Percentiles rank a stretch among this genome's conserved stretches.
phyloP scores from a whole-genome alignment of 805 yeast genomes.

The Lachancea dasiensis region DNA sequence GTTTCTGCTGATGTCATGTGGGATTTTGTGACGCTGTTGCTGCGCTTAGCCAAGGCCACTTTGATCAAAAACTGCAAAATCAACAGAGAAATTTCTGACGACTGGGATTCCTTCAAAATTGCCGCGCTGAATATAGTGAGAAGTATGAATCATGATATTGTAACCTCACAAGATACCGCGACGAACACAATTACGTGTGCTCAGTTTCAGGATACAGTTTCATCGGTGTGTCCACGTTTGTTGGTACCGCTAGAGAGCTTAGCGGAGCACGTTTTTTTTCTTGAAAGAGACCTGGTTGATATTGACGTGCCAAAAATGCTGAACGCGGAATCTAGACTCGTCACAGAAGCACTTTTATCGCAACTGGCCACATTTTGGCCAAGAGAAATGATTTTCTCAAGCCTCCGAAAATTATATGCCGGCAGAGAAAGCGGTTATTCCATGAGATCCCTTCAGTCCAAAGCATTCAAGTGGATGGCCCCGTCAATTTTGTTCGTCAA shows the following conservation, averaged over 20 bases:
- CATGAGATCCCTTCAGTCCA: constrained; percentile 77
- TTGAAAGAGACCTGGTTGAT: constrained; percentile 20
- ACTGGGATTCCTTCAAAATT: constrained; percentile 38
- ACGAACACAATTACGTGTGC: constrained; percentile 21
- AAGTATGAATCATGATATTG: constrained; percentile 41
- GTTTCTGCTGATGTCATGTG: constrained; percentile 39
- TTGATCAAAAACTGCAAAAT: constrained; percentile 32
- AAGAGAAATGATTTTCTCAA: constrained; percentile 38
- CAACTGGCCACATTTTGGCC: constrained; percentile 39
- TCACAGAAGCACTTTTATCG: constrained; percentile 34
- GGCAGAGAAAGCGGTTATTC: constrained; percentile 78
- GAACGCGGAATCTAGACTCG: constrained; percentile 12
- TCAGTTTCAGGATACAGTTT: constrained; percentile 33
- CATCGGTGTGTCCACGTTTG: constrained; percentile 37
- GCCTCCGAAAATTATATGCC: constrained; percentile 55
- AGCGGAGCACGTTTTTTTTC: constrained; percentile 39
- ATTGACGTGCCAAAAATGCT: constrained; percentile 5
- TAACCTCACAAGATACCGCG: constrained; percentile 15
- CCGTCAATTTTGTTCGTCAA: constrained; percentile 68
- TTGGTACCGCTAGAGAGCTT: constrained; percentile 41
- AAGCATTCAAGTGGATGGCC: constrained; percentile 84
- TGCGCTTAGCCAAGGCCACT: constrained; percentile 39
- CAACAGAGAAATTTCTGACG: constrained; percentile 21
- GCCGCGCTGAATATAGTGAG: constrained; percentile 43
- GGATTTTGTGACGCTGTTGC: constrained; percentile 43